Evolutionary conservation across 2,329 filamentous ascomycete genomes (phyloP), one percentile per base, ranked within the genome.

Genomic region (Aureobasidium pullulans): DNA sequence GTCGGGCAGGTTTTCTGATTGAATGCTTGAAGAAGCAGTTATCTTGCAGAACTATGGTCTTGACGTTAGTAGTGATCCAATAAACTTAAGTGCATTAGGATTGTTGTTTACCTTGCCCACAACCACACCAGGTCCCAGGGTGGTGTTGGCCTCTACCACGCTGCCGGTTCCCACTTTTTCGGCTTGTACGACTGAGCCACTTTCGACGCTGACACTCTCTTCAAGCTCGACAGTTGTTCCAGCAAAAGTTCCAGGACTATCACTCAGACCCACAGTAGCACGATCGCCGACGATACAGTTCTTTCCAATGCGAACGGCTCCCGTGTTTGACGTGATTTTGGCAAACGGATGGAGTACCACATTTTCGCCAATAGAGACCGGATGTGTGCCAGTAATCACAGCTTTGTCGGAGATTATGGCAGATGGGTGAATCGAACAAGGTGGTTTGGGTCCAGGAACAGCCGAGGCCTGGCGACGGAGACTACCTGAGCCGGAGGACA

Each of bases 331-430:
- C 39, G 69, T 71, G 32, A 79, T 69, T 53, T 68, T 85, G 15
- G 86, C 84, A 50, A 92, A 89, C 1, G 94, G 92, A 68, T 97
- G 93, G n/a, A 99, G 76, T 6, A 96, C 83, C 3, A 84, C 86
- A 68, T 90, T 86, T 28, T 88, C 81, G 60, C 86, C 86, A 63
- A 97, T 84, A 46, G 84, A 86, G 63, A 99, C 89, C 1, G 84
- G 86, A 70, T 95, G 82, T 2, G 82, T 85, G 64, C 94, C 94
- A n/a, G 74, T 83, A 16, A 79, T 67, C 37, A 74, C 69, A 3
- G 75, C 77, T 65, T 78, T 77, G 43, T 77, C 75, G 5, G 76
- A 75, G 54, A 81, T 72, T 53, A 79, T 72, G 56, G 76, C 77
- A 4, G 72, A 70, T 34, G 76, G 72, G 68, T 81, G 75, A 63